A percentile compares a stretch with the other conserved stretches of the same genome.
These are phyloP conservation scores for Dendrostoma leiphaemia DNA, from an alignment of 2,329 filamentous ascomycete species.

Conservation along the genomic window DNA sequence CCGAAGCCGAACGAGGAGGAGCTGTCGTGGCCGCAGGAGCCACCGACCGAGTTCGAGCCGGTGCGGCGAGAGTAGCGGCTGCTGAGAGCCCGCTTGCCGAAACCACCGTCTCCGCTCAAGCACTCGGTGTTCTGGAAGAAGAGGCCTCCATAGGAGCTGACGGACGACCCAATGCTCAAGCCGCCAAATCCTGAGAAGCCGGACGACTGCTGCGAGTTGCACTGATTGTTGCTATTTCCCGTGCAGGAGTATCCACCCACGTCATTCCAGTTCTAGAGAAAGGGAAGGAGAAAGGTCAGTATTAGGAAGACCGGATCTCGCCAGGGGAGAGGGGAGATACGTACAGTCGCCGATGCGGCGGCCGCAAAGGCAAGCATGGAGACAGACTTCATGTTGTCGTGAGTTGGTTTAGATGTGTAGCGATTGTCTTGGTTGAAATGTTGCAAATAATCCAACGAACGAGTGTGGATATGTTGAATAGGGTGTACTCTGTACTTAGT, in stretches of 20 bases:
- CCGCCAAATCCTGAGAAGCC: constrained; percentile 61
- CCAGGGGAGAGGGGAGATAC: constrained; percentile 18
- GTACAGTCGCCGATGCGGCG: constrained; percentile 47
- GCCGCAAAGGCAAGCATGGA: constrained; percentile 50
- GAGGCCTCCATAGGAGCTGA: constrained; percentile 70
- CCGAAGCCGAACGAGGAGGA: constrained; percentile 53
- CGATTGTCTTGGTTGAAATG: constrained; percentile 8
- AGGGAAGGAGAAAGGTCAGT: constrained; percentile 15
- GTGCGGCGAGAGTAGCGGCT: constrained; percentile 46
- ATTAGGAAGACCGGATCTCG: neutral
- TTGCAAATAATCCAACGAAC: constrained; percentile 5
- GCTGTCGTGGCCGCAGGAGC: constrained; percentile 46
- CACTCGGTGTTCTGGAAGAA: constrained; percentile 73
- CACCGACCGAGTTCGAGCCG: constrained; percentile 60
- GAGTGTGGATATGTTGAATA: constrained; percentile 10
- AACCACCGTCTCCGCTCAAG: constrained; percentile 42
- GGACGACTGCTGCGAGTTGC: constrained; percentile 63
- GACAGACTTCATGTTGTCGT: constrained; percentile 50
- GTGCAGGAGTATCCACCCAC: constrained; percentile 62
- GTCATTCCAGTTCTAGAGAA: constrained; percentile 21
- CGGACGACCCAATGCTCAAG: constrained; percentile 53
- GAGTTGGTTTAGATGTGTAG: neutral
- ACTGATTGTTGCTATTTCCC: constrained; percentile 73
- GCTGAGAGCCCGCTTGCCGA: constrained; percentile 51
- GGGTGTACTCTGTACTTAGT: constrained; percentile 19